Evolutionary conservation across 371 early-diverging fungal species (phyloP).

Genomic region (Funneliformis caledonium): DNA sequence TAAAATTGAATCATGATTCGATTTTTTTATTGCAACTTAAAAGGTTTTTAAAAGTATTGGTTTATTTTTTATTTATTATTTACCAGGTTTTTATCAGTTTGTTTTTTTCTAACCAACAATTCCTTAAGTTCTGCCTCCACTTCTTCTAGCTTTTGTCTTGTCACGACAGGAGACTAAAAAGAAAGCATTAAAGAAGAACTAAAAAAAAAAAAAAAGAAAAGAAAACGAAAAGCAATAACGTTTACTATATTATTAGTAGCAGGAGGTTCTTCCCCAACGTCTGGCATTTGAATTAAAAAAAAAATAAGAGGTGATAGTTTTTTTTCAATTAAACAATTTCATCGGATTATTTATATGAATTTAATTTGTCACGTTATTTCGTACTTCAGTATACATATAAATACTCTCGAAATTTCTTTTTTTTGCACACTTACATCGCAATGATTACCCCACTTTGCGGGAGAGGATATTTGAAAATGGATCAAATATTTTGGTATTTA

Average conservation of each 20-base stretch:
- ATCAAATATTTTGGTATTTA: no score
- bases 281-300: background rate
- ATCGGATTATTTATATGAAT: no score
- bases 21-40: background rate
- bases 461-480: no score
- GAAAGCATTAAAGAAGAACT: background rate
- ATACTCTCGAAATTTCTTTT: no score
- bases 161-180: background rate
- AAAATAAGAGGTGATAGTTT: no score
- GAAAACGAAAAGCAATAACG: no score
- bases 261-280: background rate
- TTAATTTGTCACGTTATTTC: no score
- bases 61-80: background rate
- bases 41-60: no score
- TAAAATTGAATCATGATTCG: background rate
- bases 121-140: constrained; percentile 13
- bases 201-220: background rate
- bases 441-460: no score
- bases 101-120: background rate
- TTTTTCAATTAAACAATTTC: no score
- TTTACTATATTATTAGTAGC: background rate
- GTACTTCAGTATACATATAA: no score
- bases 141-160: constrained; percentile 26
- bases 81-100: constrained; percentile 20
- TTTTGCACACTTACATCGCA: no score